Percentiles rank a stretch among this genome's conserved stretches.
Conservation (phyloP, 768 basidiomycete genomes). For the Leucocoprinus leucothites region DNA sequence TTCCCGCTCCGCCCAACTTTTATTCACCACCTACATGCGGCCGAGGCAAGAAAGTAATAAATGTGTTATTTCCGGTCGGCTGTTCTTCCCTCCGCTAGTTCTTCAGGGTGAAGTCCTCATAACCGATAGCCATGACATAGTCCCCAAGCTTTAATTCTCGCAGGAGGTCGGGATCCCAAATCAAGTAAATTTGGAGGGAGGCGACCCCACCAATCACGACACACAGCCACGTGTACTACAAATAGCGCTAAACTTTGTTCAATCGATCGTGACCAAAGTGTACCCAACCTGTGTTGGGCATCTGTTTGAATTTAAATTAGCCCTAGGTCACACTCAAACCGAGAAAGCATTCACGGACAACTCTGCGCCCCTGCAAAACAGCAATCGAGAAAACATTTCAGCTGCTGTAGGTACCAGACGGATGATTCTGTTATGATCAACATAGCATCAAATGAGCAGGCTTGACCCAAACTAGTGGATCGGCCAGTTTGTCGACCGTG, state of each 20-base stretch:
- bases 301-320: conserved; percentile 1
- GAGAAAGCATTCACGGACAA: background rate
- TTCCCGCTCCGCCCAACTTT: background rate
- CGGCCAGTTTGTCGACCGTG: conserved; percentile 2
- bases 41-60: background rate
- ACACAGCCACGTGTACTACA: background rate
- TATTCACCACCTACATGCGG: background rate
- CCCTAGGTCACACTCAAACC: background rate
- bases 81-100: background rate
- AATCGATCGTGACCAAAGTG: too few relatives aligned
- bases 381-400: too few relatives aligned
- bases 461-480: background rate
- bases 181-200: background rate
- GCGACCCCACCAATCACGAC: background rate
- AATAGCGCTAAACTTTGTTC: background rate
- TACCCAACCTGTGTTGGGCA: background rate
- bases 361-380: background rate
- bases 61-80: background rate
- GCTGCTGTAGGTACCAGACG: background rate
- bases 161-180: background rate
- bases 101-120: background rate
- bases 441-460: background rate
- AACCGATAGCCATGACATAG: background rate
- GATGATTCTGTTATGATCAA: background rate
- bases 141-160: background rate